A percentile compares a stretch with the other conserved stretches of the same genome.
phyloP scores from a whole-genome alignment of 176 grass and related monocot species.

The Aechmea fasciata region DNA sequence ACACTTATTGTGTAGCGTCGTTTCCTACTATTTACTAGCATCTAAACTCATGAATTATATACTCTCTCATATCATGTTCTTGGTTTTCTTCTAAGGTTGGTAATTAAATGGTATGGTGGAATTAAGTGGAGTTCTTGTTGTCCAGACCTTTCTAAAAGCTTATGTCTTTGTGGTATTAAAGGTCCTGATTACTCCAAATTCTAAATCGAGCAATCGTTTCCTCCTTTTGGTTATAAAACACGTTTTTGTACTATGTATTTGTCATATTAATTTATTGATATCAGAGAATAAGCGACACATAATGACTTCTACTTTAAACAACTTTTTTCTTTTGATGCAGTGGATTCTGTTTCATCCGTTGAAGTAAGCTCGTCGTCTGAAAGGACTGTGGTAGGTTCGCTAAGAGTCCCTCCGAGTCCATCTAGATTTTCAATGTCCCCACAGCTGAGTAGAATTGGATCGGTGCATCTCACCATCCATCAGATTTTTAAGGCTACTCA shows the following conservation, averaged over 20 bases:
- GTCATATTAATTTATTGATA: neutral
- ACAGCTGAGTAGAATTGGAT: constrained; percentile 58
- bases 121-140: too few relatives aligned
- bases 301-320: neutral
- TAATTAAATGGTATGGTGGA: too few relatives aligned
- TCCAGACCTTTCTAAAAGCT: too few relatives aligned
- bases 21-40: too few relatives aligned
- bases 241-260: neutral
- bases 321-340: constrained; percentile 19
- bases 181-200: too few relatives aligned
- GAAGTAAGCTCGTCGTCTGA: constrained; percentile 74
- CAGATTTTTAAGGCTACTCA: constrained; percentile 87
- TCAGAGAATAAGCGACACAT: neutral
- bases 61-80: too few relatives aligned
- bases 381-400: constrained; percentile 65
- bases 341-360: constrained; percentile 51
- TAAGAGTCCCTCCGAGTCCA: constrained; percentile 86
- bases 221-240: too few relatives aligned
- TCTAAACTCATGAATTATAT: too few relatives aligned
- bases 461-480: constrained; percentile 48
- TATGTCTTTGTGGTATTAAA: too few relatives aligned
- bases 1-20: too few relatives aligned
- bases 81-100: too few relatives aligned
- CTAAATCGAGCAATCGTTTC: too few relatives aligned
- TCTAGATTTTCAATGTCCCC: constrained; percentile 87